These are phyloP conservation scores for Serendipita vermifera DNA, from an alignment of 768 basidiomycete species.

Conservation along the genomic window DNA sequence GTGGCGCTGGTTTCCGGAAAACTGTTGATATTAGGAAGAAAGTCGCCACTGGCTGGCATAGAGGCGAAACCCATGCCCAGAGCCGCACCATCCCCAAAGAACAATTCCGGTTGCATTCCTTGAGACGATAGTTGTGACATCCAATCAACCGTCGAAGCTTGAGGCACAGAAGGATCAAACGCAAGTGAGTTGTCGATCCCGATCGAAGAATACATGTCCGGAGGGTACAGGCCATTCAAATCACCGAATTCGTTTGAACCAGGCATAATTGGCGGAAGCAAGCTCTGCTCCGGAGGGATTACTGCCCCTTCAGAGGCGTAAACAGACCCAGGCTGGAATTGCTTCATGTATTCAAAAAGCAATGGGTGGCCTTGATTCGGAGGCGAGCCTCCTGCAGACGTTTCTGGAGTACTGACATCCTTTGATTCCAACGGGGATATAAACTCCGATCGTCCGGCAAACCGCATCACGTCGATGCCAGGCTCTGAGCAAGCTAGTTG, in stretches of 20 bases:
- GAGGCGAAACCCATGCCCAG: too few species aligned
- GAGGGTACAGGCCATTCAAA: too few species aligned
- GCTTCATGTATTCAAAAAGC: not conserved
- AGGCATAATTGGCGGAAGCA: not conserved
- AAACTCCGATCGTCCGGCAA: not conserved
- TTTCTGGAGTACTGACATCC: not conserved
- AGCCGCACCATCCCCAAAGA: too few species aligned
- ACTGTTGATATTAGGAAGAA: too few species aligned
- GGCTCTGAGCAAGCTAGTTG: too few species aligned
- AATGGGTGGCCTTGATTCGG: not conserved
- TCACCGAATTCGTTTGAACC: too few species aligned
- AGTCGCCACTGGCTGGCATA: too few species aligned
- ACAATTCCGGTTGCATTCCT: too few species aligned
- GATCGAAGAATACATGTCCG: not conserved
- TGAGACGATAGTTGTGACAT: too few species aligned
- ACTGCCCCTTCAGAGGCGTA: not conserved
- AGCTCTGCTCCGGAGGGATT: conserved; percentile 1
- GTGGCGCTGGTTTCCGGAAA: too few species aligned
- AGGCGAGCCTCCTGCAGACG: not conserved
- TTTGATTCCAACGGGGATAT: not conserved
- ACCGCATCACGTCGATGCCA: conserved; percentile 2
- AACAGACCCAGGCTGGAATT: not conserved
- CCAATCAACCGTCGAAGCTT: too few species aligned
- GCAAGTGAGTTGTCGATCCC: not conserved
- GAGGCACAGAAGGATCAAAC: not conserved